Evolutionary conservation across 2,329 filamentous ascomycete species (phyloP).

Genomic region (Paracoccidioides brasiliensis): DNA sequence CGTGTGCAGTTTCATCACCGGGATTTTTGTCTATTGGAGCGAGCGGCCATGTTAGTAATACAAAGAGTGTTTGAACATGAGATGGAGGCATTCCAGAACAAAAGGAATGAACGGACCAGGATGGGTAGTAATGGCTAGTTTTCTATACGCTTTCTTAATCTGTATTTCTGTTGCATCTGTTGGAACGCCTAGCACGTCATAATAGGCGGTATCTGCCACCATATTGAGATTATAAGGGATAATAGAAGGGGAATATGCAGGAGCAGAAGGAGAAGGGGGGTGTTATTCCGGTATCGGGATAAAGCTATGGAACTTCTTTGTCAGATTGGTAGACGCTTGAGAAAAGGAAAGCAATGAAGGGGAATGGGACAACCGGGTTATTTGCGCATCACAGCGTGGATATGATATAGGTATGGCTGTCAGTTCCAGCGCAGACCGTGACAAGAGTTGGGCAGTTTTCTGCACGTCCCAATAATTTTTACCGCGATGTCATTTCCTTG

Average conservation of each 20-base stretch:
- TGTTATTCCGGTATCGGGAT: no score
- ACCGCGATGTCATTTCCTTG: neutral
- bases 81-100: neutral
- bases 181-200: constrained; percentile 73
- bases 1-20: constrained; percentile 83
- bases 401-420: no score
- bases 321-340: no score
- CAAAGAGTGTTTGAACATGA: neutral
- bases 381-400: no score
- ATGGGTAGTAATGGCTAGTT: constrained; percentile 85
- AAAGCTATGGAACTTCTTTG: no score
- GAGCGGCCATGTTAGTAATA: constrained; percentile 6
- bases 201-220: constrained; percentile 82
- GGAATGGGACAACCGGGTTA: no score
- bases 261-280: no score
- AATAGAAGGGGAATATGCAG: no score
- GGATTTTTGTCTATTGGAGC: constrained; percentile 75
- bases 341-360: no score
- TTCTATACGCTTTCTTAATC: constrained; percentile 95
- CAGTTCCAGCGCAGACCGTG: no score
- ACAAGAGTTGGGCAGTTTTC: neutral
- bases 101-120: constrained; percentile 45
- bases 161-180: constrained; percentile 78
- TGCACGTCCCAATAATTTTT: neutral
- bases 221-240: constrained; percentile 33